Evolutionary conservation across 768 basidiomycete species (phyloP).

Genomic region (Filobasidium wieringae): DNA sequence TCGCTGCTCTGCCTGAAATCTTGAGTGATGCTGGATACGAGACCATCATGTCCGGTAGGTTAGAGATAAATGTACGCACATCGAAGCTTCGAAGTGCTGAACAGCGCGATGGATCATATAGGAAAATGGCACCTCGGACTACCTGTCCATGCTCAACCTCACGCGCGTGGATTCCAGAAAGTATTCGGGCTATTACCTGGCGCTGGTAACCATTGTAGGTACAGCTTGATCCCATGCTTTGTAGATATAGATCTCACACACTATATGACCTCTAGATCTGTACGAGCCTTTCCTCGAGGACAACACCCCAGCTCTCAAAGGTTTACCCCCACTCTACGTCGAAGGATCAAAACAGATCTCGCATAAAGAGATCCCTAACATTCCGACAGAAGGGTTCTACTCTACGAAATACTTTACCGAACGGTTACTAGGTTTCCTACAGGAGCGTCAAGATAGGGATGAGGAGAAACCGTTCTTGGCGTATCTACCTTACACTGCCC

Average conservation of each 20-base stretch:
- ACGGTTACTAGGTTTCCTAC: slow-evolving; percentile 15
- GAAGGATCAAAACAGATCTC: slow-evolving; percentile 20
- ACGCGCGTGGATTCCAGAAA: slow-evolving; percentile 24
- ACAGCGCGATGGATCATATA: slow-evolving; percentile 1
- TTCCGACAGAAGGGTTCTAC: slow-evolving; percentile 17
- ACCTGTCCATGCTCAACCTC: slow-evolving; percentile 20
- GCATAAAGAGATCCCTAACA: slow-evolving; percentile 19
- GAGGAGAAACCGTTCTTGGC: slow-evolving; percentile 30
- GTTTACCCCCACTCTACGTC: slow-evolving; percentile 23
- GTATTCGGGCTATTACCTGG: slow-evolving; percentile 25
- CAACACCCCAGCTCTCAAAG: slow-evolving; percentile 23
- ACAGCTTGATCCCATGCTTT: neutral
- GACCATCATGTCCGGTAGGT: slow-evolving; percentile 18
- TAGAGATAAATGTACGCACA: too few species aligned
- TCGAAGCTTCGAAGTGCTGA: too few species aligned
- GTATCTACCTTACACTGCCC: slow-evolving; percentile 32
- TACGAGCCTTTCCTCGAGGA: slow-evolving; percentile 17
- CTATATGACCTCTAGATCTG: slow-evolving; percentile 11
- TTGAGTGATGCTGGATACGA: slow-evolving; percentile 30
- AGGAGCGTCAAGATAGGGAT: slow-evolving; percentile 13
- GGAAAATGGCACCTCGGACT: slow-evolving; percentile 39
- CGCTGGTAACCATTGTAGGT: slow-evolving; percentile 27
- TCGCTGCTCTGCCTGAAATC: slow-evolving; percentile 32
- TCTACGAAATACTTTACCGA: slow-evolving; percentile 24
- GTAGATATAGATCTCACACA: neutral